A percentile compares a stretch with the other conserved stretches of the same genome.
Evolutionary conservation across 306 rosid genomes (phyloP).

Genomic region (Acmispon strigosus): DNA sequence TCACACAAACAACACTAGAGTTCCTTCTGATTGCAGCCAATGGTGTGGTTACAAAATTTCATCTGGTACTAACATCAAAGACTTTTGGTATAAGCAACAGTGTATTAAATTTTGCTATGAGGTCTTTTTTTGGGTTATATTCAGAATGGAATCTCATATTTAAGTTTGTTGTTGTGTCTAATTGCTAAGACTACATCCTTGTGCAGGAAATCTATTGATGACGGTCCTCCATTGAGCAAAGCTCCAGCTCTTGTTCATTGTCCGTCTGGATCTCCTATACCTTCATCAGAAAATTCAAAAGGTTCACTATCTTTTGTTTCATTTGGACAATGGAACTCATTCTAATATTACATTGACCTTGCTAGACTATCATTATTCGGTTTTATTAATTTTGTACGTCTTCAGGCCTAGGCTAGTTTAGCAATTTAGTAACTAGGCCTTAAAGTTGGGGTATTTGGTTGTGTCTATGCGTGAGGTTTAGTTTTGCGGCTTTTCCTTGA

Average conservation of each 20-base stretch:
- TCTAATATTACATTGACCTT: no score
- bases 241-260: conserved; percentile 7
- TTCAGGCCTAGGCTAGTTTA: no score
- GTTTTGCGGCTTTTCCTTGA: no score
- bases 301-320: background rate
- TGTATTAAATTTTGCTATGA: background rate
- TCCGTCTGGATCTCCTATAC: conserved; percentile 10
- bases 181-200: conserved; percentile 3
- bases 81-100: background rate
- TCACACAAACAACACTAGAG: background rate
- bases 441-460: no score
- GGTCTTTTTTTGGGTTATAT: background rate
- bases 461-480: no score
- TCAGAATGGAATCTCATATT: background rate
- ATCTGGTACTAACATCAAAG: background rate
- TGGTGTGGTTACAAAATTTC: background rate
- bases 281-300: conserved; percentile 30
- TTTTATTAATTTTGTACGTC: no score
- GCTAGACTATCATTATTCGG: no score
- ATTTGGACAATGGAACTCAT: no score
- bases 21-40: background rate
- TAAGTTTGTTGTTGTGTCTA: background rate
- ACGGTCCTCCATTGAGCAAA: conserved; percentile 13
- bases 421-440: no score
- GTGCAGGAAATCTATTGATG: conserved; percentile 56